These are phyloP conservation scores for Fusarium euwallaceae DNA, from an alignment of 2,329 filamentous ascomycete species.

Conservation along the genomic window DNA sequence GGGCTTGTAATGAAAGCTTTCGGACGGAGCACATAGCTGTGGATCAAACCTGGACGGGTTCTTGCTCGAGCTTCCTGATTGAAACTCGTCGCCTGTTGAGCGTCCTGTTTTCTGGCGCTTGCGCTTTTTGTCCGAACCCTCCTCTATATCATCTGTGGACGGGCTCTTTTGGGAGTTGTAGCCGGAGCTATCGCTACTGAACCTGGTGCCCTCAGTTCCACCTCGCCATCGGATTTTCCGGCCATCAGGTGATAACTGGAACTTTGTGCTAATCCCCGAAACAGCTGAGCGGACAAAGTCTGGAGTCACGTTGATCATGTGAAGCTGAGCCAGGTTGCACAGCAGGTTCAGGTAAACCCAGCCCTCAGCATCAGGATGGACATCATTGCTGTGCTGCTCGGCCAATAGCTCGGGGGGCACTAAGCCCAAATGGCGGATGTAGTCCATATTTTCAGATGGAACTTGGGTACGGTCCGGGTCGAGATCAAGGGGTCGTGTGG, in stretches of 20 bases:
- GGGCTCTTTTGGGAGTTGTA: slow-evolving; percentile 62
- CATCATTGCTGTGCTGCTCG: slow-evolving; percentile 59
- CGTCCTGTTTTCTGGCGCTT: slow-evolving; percentile 62
- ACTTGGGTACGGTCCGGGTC: slow-evolving; percentile 83
- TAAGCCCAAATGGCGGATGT: slow-evolving; percentile 81
- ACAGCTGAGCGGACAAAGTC: slow-evolving; percentile 83
- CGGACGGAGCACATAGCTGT: slow-evolving; percentile 55
- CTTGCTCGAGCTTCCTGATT: slow-evolving; percentile 52
- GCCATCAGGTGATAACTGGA: slow-evolving; percentile 83
- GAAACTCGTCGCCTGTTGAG: slow-evolving; percentile 52
- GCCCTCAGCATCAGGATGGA: slow-evolving; percentile 74
- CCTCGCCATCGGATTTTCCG: slow-evolving; percentile 86
- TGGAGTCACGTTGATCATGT: slow-evolving; percentile 85
- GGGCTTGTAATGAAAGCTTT: slow-evolving; percentile 74
- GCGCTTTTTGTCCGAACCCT: slow-evolving; percentile 57
- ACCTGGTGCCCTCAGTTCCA: slow-evolving; percentile 72
- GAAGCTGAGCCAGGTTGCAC: slow-evolving; percentile 84
- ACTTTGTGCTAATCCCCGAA: slow-evolving; percentile 76
- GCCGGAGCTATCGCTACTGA: slow-evolving; percentile 73
- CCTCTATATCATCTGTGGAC: slow-evolving; percentile 64
- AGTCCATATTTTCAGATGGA: slow-evolving; percentile 82
- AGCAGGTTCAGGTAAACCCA: slow-evolving; percentile 89
- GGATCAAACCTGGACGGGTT: slow-evolving; percentile 57
- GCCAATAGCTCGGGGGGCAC: slow-evolving; percentile 68
- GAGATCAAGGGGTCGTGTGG: slow-evolving; percentile 81